phyloP scores from a whole-genome alignment of 768 basidiomycete genomes.

The Plicaturopsis crispa region DNA sequence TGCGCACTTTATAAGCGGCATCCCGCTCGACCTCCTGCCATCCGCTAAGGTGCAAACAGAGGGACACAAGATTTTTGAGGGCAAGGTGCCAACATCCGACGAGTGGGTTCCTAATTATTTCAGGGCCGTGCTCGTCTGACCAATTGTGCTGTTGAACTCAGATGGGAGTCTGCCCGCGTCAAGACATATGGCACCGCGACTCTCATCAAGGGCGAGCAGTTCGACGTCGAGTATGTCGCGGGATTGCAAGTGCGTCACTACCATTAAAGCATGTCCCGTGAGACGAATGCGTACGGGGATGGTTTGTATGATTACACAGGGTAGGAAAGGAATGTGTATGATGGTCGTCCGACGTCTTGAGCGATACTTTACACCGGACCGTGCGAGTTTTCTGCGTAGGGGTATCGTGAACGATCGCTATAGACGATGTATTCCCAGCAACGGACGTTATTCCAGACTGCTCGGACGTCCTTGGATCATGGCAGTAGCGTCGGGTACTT shows the following conservation, averaged over 20 bases:
- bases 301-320: no score
- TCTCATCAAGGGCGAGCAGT: slow-evolving; percentile 25
- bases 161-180: slow-evolving; percentile 25
- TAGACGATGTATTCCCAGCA: no score
- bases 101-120: slow-evolving; percentile 13
- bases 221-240: slow-evolving; percentile 25
- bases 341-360: no score
- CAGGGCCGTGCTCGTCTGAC: background rate
- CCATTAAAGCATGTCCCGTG: no score
- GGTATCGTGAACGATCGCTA: no score
- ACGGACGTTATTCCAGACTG: no score
- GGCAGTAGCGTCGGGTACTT: no score
- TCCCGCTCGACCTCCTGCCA: slow-evolving; percentile 19
- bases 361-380: no score
- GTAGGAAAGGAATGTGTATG: no score
- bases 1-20: slow-evolving; percentile 21
- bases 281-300: no score
- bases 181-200: slow-evolving; percentile 23
- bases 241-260: slow-evolving; percentile 18
- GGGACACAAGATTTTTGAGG: slow-evolving; percentile 21
- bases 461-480: no score
- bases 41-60: slow-evolving; percentile 22
- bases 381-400: no score
- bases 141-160: slow-evolving; percentile 4
- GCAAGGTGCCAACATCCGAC: slow-evolving; percentile 21